Evolutionary conservation across 176 grass and related monocot species (phyloP).

Genomic region (Lolium multiflorum): DNA sequence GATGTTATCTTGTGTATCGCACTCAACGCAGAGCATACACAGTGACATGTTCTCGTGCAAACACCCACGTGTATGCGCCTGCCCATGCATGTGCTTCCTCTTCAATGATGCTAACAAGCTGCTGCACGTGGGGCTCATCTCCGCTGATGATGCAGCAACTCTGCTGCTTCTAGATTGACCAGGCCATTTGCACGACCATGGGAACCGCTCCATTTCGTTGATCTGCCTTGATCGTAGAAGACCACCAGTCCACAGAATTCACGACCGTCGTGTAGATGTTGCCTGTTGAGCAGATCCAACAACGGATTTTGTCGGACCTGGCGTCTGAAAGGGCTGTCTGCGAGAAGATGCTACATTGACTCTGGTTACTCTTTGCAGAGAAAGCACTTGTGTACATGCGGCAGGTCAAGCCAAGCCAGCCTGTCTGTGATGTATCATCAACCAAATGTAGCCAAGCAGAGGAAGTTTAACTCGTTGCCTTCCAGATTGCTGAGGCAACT

Average conservation of each 20-base stretch:
- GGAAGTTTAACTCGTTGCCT: neutral
- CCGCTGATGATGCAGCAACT: neutral
- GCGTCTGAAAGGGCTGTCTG: neutral
- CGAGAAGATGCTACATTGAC: constrained; percentile 5
- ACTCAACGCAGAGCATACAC: too few species aligned
- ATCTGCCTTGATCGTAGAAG: neutral
- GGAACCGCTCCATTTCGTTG: neutral
- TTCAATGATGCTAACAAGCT: constrained; percentile 24
- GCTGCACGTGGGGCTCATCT: neutral
- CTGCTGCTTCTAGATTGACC: constrained; percentile 2
- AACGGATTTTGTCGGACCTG: neutral
- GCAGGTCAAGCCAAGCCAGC: neutral
- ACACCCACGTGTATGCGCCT: neutral
- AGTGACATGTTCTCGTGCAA: too few species aligned
- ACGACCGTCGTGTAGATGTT: neutral
- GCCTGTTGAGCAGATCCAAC: constrained; percentile 10
- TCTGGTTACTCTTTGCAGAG: neutral
- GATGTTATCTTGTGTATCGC: too few species aligned
- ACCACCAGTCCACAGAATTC: neutral
- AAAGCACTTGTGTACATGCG: neutral
- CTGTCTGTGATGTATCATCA: neutral
- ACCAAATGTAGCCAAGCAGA: neutral
- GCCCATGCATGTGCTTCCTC: constrained; percentile 6
- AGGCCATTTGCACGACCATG: neutral
- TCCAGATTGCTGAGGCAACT: constrained; percentile 14